Conservation (phyloP, 2,329 filamentous ascomycete genomes). For the Verticillium isaacii region DNA sequence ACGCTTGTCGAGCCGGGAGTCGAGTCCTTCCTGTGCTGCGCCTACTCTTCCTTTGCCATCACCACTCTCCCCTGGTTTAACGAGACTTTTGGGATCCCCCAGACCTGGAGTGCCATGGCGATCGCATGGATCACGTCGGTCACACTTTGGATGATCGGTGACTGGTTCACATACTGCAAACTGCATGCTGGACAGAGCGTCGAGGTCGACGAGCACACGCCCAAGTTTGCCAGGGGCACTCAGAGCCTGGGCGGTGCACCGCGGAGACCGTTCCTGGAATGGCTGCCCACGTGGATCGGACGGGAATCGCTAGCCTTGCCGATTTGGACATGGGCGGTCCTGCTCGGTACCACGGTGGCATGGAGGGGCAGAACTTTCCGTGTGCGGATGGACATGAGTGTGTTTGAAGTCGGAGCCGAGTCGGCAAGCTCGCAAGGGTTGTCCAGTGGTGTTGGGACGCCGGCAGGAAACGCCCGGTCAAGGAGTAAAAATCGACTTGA, state of each 20-base stretch:
- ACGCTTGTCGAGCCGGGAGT: conserved; percentile 91
- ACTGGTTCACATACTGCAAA: conserved; percentile 67
- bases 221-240: conserved; percentile 60
- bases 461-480: background rate
- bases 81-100: conserved; percentile 44
- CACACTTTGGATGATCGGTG: conserved; percentile 65
- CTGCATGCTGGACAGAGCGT: conserved; percentile 71
- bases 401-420: conserved; percentile 39
- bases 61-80: conserved; percentile 67
- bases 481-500: background rate
- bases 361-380: conserved; percentile 84
- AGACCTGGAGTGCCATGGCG: conserved; percentile 64
- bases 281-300: conserved; percentile 79
- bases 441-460: background rate
- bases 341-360: conserved; percentile 78
- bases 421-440: background rate
- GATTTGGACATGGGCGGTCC: conserved; percentile 86
- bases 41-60: conserved; percentile 73
- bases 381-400: conserved; percentile 80
- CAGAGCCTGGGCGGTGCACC: conserved; percentile 29
- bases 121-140: conserved; percentile 64
- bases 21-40: conserved; percentile 78
- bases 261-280: conserved; percentile 59
- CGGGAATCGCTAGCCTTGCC: conserved; percentile 79
- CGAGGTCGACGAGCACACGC: conserved; percentile 67